Percentiles rank a stretch among this genome's conserved stretches.
Evolutionary conservation across 495 filamentous ascomycete genomes (phyloP).

Genomic region (Penicillium cinerascens): DNA sequence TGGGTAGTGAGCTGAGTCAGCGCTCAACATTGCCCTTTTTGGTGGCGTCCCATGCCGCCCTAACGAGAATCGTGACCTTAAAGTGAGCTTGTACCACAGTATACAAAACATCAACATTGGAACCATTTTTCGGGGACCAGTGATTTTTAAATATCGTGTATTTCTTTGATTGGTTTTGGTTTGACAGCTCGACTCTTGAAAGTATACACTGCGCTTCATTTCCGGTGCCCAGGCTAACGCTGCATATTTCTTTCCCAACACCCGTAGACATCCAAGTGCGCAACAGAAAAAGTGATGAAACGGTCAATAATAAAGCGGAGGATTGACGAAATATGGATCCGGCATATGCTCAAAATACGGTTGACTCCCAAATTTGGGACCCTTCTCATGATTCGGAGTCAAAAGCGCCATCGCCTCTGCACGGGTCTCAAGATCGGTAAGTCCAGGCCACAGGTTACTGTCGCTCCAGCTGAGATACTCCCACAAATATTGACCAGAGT

Average conservation of each 20-base stretch:
- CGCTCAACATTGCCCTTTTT: not conserved
- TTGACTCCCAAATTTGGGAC: constrained; percentile 25
- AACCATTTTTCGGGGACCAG: too few relatives aligned
- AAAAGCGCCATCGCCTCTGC: constrained; percentile 26
- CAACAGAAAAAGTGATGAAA: not conserved
- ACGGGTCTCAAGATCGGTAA: constrained; percentile 28
- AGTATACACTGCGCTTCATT: not conserved
- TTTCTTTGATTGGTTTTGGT: too few relatives aligned
- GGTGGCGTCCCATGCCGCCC: not conserved
- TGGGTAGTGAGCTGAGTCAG: constrained; percentile 7
- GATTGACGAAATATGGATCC: constrained; percentile 32
- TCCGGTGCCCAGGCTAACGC: not conserved
- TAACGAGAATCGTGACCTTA: too few relatives aligned
- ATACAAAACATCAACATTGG: too few relatives aligned
- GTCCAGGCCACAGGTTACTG: constrained; percentile 34
- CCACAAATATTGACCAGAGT: constrained; percentile 40
- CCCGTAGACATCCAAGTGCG: not conserved
- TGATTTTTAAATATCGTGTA: too few relatives aligned
- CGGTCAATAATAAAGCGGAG: constrained; percentile 20
- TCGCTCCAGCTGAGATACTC: constrained; percentile 45
- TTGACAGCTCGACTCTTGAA: too few relatives aligned
- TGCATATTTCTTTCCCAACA: not conserved
- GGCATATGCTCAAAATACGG: constrained; percentile 27
- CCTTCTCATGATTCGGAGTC: constrained; percentile 29
- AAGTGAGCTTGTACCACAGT: too few relatives aligned